phyloP scores from a whole-genome alignment of 805 yeast species.

The Komagataella phaffii region DNA sequence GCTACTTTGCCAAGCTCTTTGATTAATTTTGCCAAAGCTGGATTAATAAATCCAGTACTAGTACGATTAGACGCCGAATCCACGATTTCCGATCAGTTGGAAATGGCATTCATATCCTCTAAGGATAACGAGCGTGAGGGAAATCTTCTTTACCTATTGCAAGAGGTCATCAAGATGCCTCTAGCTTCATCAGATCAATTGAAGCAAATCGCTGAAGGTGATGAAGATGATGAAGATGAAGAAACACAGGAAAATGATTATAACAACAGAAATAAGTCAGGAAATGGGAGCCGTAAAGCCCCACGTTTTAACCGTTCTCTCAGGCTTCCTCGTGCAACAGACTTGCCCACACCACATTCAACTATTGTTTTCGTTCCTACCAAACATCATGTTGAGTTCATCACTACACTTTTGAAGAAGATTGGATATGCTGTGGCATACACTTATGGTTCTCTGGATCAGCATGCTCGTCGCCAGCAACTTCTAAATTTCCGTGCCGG shows the following conservation, averaged over 20 bases:
- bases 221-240: constrained; percentile 28
- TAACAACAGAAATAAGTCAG: constrained; percentile 14
- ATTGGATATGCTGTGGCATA: constrained; percentile 80
- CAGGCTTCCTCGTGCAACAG: constrained; percentile 66
- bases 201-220: constrained; percentile 41
- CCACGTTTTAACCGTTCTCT: not conserved
- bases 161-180: constrained; percentile 78
- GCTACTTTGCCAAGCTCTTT: constrained; percentile 90
- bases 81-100: constrained; percentile 79
- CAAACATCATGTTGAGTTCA: constrained; percentile 93
- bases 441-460: constrained; percentile 91
- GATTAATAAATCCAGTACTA: constrained; percentile 80
- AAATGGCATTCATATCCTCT: constrained; percentile 75
- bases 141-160: constrained; percentile 59
- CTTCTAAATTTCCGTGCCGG: constrained; percentile 78
- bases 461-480: constrained; percentile 86
- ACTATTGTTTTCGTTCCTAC: constrained; percentile 95
- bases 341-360: constrained; percentile 71
- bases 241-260: constrained; percentile 12
- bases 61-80: constrained; percentile 90
- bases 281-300: constrained; percentile 30
- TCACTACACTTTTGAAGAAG: constrained; percentile 52
- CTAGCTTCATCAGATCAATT: constrained; percentile 60
- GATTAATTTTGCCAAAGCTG: constrained; percentile 96
- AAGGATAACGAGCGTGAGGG: constrained; percentile 87